A percentile compares a stretch with the other conserved stretches of the same genome.
phyloP scores from a whole-genome alignment of 2,329 filamentous ascomycete genomes.

The Claviceps spartinae region DNA sequence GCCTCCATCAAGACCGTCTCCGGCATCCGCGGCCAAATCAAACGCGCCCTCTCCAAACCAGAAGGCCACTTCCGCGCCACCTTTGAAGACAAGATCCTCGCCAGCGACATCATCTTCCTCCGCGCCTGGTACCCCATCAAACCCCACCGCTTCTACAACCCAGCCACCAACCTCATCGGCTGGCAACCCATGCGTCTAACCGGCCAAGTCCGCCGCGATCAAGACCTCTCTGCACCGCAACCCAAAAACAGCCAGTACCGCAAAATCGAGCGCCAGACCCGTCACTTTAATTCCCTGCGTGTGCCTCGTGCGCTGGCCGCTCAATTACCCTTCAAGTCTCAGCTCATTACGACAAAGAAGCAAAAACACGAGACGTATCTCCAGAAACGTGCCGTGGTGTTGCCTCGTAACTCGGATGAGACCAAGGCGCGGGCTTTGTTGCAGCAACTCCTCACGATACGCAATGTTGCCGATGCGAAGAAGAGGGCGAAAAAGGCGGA shows the following conservation, averaged over 20 bases:
- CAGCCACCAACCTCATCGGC: constrained; percentile 81
- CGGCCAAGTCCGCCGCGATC: constrained; percentile 70
- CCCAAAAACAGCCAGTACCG: constrained; percentile 79
- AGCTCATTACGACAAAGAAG: constrained; percentile 69
- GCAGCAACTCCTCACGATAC: constrained; percentile 81
- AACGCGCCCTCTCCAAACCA: constrained; percentile 81
- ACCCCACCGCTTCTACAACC: constrained; percentile 93
- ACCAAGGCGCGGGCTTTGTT: constrained; percentile 77
- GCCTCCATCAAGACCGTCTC: constrained; percentile 93
- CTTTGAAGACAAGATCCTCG: constrained; percentile 96
- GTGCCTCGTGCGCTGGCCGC: constrained; percentile 72
- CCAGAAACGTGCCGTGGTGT: constrained; percentile 87
- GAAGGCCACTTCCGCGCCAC: constrained; percentile 94
- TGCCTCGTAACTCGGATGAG: constrained; percentile 70
- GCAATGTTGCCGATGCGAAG: constrained; percentile 84
- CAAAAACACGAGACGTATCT: constrained; percentile 76
- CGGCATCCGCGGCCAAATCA: constrained; percentile 91
- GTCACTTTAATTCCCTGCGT: constrained; percentile 66
- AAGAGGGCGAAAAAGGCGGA: constrained; percentile 77
- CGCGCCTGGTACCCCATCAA: constrained; percentile 95
- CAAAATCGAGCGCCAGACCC: constrained; percentile 46
- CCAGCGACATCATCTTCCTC: constrained; percentile 92
- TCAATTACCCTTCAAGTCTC: constrained; percentile 80
- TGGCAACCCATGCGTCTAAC: constrained; percentile 94
- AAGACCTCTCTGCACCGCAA: constrained; percentile 63